Evolutionary conservation across 2,329 filamentous ascomycete species (phyloP).

Genomic region (Myriangium duriaei): DNA sequence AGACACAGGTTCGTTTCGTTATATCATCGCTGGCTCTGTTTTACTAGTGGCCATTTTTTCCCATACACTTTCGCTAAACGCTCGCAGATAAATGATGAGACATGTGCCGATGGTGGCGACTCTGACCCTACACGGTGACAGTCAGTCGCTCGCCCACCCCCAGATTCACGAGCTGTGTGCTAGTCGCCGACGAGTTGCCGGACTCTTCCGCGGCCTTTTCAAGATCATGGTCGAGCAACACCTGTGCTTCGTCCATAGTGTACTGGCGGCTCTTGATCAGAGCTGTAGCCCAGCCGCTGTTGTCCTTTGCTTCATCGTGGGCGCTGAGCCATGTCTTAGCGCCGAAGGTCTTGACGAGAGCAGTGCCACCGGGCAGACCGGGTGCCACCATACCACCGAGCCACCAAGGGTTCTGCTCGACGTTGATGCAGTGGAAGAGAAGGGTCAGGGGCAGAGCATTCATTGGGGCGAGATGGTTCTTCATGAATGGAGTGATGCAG

Average conservation of each 20-base stretch:
- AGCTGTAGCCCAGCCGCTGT: slow-evolving; percentile 39
- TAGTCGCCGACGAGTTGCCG: too few relatives aligned
- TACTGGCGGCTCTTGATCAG: slow-evolving; percentile 38
- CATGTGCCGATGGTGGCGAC: too few relatives aligned
- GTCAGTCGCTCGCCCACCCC: too few relatives aligned
- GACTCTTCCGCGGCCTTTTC: slow-evolving; percentile 4
- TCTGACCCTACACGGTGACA: too few relatives aligned
- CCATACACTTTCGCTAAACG: too few relatives aligned
- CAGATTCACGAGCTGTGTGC: too few relatives aligned
- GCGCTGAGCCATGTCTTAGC: slow-evolving; percentile 49
- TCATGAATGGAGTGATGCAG: slow-evolving; percentile 43
- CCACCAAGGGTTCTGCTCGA: slow-evolving; percentile 48
- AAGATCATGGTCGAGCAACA: slow-evolving; percentile 21
- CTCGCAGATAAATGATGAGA: too few relatives aligned
- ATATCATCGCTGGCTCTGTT: too few relatives aligned
- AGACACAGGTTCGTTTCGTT: too few relatives aligned
- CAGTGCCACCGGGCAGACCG: slow-evolving; percentile 44
- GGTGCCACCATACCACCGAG: slow-evolving; percentile 46
- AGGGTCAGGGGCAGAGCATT: slow-evolving; percentile 50
- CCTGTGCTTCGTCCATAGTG: slow-evolving; percentile 34
- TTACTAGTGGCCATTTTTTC: too few relatives aligned
- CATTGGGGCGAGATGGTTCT: slow-evolving; percentile 40
- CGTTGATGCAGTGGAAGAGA: slow-evolving; percentile 53
- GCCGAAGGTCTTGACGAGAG: slow-evolving; percentile 42
- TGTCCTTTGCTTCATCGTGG: slow-evolving; percentile 48